phyloP scores from a whole-genome alignment of 2,329 filamentous ascomycete species.

The Helminthosporium solani region DNA sequence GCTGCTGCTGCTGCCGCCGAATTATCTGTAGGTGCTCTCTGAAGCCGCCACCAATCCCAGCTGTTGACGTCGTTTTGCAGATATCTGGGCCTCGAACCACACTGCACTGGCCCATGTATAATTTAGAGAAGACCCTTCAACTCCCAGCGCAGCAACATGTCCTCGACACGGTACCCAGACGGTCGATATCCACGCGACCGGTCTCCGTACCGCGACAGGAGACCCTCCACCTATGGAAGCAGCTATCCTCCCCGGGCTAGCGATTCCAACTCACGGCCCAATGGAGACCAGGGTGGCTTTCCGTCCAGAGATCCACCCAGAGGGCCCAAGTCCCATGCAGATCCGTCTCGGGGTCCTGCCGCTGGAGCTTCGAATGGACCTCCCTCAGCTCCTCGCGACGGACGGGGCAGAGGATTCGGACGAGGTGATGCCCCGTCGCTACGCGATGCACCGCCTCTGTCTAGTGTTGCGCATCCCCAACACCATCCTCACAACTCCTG shows the following conservation, averaged over 20 bases:
- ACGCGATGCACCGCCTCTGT: slow-evolving; percentile 58
- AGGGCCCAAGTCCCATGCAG: slow-evolving; percentile 76
- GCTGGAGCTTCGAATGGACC: slow-evolving; percentile 30
- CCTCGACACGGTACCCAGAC: slow-evolving; percentile 39
- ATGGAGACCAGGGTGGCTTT: slow-evolving; percentile 30
- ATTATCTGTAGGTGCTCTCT: not conserved
- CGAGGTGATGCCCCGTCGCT: slow-evolving; percentile 62
- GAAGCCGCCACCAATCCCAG: not conserved
- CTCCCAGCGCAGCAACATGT: slow-evolving; percentile 26
- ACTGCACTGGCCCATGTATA: slow-evolving; percentile 18
- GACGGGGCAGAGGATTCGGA: slow-evolving; percentile 61
- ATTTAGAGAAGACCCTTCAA: slow-evolving; percentile 5
- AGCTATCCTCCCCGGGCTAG: slow-evolving; percentile 54
- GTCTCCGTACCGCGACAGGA: slow-evolving; percentile 62
- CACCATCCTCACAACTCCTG: slow-evolving; percentile 48
- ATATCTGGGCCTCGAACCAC: not conserved
- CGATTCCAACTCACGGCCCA: slow-evolving; percentile 30
- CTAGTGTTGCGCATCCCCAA: slow-evolving; percentile 45
- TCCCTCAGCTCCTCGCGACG: slow-evolving; percentile 53
- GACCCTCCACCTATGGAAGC: slow-evolving; percentile 64
- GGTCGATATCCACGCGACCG: slow-evolving; percentile 45
- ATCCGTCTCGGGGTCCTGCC: slow-evolving; percentile 52
- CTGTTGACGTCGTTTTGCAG: not conserved
- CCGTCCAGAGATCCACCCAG: slow-evolving; percentile 66
- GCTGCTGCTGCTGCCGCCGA: not conserved